These are phyloP conservation scores for Aspergillus nidulans DNA, from an alignment of 495 filamentous ascomycete genomes.

Conservation along the genomic window DNA sequence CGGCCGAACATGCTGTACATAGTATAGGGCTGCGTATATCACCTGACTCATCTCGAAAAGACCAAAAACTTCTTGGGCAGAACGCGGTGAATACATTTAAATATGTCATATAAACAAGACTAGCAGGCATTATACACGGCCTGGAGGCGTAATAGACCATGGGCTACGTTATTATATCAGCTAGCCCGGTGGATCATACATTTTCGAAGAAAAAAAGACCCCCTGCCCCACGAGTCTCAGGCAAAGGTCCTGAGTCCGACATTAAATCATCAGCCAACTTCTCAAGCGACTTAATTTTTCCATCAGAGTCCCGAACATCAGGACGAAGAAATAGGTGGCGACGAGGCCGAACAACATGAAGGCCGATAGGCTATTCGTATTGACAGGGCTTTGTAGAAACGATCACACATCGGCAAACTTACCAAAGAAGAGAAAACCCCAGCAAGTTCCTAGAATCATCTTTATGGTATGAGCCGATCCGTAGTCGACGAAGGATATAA, in stretches of 20 bases:
- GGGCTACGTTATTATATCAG: too few relatives aligned
- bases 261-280: constrained; percentile 7
- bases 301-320: constrained; percentile 10
- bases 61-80: too few relatives aligned
- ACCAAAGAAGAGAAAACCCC: constrained; percentile 14
- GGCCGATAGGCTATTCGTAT: background rate
- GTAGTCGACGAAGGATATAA: constrained; percentile 12
- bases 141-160: too few relatives aligned
- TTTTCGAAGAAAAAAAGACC: too few relatives aligned
- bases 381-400: too few relatives aligned
- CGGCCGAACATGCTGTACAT: too few relatives aligned
- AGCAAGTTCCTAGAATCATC: constrained; percentile 6
- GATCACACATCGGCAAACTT: background rate
- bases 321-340: constrained; percentile 8
- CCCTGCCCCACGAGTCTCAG: background rate
- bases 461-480: constrained; percentile 2
- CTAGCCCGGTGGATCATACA: too few relatives aligned
- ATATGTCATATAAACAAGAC: too few relatives aligned
- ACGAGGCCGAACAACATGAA: constrained; percentile 12
- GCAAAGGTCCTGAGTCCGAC: background rate
- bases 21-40: too few relatives aligned
- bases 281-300: constrained; percentile 11
- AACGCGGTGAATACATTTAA: too few relatives aligned
- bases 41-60: too few relatives aligned
- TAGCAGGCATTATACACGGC: too few relatives aligned